A percentile compares a stretch with the other conserved stretches of the same genome.
Evolutionary conservation across 176 grass and related monocot genomes (phyloP).

Genomic region (Carex kokanica): DNA sequence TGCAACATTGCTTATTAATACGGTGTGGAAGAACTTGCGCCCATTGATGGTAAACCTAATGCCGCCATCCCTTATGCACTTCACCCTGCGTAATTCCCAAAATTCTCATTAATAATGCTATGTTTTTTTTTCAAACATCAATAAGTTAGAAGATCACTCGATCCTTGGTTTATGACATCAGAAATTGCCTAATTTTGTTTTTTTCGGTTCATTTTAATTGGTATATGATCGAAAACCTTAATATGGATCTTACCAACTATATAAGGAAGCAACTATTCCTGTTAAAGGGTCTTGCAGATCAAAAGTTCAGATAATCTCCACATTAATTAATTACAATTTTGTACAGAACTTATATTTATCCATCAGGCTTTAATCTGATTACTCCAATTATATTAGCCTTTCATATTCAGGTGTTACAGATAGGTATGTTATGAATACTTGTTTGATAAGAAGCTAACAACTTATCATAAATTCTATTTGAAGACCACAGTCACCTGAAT

Average conservation of each 20-base stretch:
- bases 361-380: background rate
- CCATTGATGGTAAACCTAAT: slow-evolving; percentile 65
- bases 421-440: background rate
- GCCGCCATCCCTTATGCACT: slow-evolving; percentile 75
- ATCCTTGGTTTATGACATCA: no score
- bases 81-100: slow-evolving; percentile 55
- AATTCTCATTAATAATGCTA: background rate
- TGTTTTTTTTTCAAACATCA: background rate
- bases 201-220: background rate
- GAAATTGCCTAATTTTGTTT: background rate
- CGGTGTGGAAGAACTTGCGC: slow-evolving; percentile 58
- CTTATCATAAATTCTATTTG: background rate
- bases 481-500: background rate
- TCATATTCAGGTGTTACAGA: background rate
- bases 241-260: background rate
- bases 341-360: background rate
- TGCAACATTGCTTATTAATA: slow-evolving; percentile 90
- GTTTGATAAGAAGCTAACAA: background rate
- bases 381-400: background rate
- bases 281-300: background rate
- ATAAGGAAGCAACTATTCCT: background rate
- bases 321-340: background rate
- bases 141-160: background rate
- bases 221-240: background rate
- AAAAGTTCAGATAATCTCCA: background rate